Evolutionary conservation across 1,284 basidiomycete species (phyloP).

Genomic region (Puccinia polysora): DNA sequence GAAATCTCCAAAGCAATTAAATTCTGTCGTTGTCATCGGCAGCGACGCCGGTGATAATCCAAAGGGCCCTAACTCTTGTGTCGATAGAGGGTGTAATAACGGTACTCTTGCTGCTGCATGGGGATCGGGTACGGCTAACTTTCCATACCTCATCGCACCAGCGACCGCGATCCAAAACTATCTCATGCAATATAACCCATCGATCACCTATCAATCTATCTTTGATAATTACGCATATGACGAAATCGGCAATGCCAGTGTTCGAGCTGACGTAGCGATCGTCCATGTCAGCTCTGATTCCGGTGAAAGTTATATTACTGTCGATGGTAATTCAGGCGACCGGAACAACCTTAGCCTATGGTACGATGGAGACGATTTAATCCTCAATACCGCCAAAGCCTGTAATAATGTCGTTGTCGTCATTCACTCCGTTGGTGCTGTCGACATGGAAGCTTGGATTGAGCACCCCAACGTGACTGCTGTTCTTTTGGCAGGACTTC

Average conservation of each 20-base stretch:
- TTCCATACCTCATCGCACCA: constrained; percentile 33
- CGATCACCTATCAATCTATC: constrained; percentile 20
- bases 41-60: constrained; percentile 38
- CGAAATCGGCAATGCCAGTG: constrained; percentile 16
- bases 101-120: constrained; percentile 39
- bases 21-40: constrained; percentile 33
- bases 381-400: background rate
- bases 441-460: constrained; percentile 30
- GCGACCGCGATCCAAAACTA: constrained; percentile 29
- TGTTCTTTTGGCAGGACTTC: constrained; percentile 32
- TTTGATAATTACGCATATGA: constrained; percentile 24
- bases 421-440: constrained; percentile 34
- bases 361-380: constrained; percentile 16
- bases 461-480: constrained; percentile 45
- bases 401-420: constrained; percentile 19
- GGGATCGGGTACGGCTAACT: constrained; percentile 39
- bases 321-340: constrained; percentile 28
- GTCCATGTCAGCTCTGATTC: constrained; percentile 40
- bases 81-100: constrained; percentile 33
- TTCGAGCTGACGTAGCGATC: constrained; percentile 28
- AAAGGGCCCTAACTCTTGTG: constrained; percentile 18
- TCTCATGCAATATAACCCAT: background rate
- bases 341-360: constrained; percentile 14
- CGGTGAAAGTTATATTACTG: constrained; percentile 42
- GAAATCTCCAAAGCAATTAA: constrained; percentile 38